A percentile compares a stretch with the other conserved stretches of the same genome.
phyloP scores from a whole-genome alignment of 75 land plant genomes.

The Pseudotsuga menziesii region DNA sequence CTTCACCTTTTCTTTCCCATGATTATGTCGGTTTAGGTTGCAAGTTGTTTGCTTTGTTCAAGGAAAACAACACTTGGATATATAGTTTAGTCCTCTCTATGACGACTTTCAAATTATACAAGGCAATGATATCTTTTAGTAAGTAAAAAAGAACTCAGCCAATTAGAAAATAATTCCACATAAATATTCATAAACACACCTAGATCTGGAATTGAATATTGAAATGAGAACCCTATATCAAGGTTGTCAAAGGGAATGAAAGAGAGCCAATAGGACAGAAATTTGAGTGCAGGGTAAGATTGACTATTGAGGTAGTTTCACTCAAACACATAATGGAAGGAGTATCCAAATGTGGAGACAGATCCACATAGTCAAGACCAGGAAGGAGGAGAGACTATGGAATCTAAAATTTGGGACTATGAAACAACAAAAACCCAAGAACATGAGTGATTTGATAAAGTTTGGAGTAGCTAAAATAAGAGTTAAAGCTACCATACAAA shows the following conservation, averaged over 20 bases:
- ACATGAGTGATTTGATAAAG: too few relatives aligned
- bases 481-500: too few relatives aligned
- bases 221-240: background rate
- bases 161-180: background rate
- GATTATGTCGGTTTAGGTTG: background rate
- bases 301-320: background rate
- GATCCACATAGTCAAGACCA: too few relatives aligned
- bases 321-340: background rate
- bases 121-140: background rate
- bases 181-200: background rate
- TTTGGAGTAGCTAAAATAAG: too few relatives aligned
- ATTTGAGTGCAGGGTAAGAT: background rate
- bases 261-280: background rate
- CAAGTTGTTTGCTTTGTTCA: background rate
- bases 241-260: background rate
- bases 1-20: background rate
- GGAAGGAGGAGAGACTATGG: too few relatives aligned
- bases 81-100: background rate
- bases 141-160: background rate
- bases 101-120: background rate
- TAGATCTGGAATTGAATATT: background rate
- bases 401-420: too few relatives aligned
- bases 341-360: too few relatives aligned
- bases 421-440: too few relatives aligned
- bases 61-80: background rate